phyloP scores from a whole-genome alignment of 163 green algal species.

The Chlamydomonas reinhardtii region DNA sequence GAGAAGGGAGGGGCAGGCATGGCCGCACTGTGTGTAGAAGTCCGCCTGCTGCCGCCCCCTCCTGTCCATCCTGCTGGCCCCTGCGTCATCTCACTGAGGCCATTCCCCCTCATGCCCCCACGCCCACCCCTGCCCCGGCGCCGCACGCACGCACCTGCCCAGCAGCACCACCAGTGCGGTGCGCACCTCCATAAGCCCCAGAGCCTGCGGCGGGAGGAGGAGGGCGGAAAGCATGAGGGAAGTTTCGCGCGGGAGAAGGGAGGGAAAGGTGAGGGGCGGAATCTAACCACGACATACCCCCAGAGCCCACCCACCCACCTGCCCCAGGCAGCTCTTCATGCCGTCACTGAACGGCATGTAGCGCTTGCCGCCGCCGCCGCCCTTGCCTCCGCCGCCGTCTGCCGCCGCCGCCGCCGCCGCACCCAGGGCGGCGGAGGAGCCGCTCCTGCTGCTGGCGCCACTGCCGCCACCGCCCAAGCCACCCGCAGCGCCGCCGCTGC shows the following conservation, averaged over 20 bases:
- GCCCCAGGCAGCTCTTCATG: slow-evolving; percentile 70
- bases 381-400: background rate
- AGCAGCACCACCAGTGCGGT: slow-evolving; percentile 64
- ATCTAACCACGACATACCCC: too few relatives aligned
- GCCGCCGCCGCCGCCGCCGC: background rate
- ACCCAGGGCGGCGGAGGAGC: too few relatives aligned
- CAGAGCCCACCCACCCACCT: slow-evolving; percentile 43
- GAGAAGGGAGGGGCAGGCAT: too few relatives aligned
- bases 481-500: too few relatives aligned
- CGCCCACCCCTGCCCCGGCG: too few relatives aligned
- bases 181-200: slow-evolving; percentile 68
- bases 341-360: slow-evolving; percentile 71
- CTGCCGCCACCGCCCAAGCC: background rate
- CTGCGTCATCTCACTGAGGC: too few relatives aligned
- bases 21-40: too few relatives aligned
- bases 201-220: slow-evolving; percentile 33
- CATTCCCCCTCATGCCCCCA: too few relatives aligned
- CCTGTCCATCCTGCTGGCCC: too few relatives aligned
- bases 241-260: too few relatives aligned
- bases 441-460: background rate
- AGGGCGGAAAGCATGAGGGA: background rate
- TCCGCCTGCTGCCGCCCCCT: too few relatives aligned
- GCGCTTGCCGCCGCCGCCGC: slow-evolving; percentile 20
- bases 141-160: slow-evolving; percentile 15
- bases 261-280: too few relatives aligned